These are phyloP conservation scores for Lonicera japonica DNA, from an alignment of 129 eudicot species.

Conservation along the genomic window DNA sequence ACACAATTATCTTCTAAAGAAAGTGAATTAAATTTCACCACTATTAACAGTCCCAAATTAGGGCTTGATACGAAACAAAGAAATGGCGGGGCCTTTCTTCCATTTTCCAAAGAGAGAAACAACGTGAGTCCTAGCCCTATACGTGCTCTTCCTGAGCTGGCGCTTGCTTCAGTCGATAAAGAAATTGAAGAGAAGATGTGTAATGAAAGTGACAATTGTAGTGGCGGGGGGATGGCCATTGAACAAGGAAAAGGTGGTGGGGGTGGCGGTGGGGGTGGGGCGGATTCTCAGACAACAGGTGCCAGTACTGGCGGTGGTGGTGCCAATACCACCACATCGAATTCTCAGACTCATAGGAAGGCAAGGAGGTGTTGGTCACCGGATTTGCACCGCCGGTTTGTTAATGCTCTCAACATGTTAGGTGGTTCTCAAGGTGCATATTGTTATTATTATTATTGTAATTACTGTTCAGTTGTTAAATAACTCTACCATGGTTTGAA, in stretches of 20 bases:
- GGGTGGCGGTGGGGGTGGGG: background rate
- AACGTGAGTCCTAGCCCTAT: constrained; percentile 20
- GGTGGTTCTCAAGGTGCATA: constrained; percentile 97
- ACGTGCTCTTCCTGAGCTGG: constrained; percentile 50
- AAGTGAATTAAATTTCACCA: constrained; percentile 23
- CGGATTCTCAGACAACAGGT: constrained; percentile 39
- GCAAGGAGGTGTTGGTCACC: constrained; percentile 98
- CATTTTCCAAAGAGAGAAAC: constrained; percentile 47
- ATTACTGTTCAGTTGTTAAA: no score
- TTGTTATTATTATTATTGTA: background rate
- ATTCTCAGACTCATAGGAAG: constrained; percentile 70
- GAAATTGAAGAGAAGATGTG: constrained; percentile 46
- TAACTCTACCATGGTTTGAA: no score
- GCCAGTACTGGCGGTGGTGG: background rate
- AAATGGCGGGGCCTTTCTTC: constrained; percentile 66
- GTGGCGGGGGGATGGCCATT: constrained; percentile 25
- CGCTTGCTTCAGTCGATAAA: constrained; percentile 56
- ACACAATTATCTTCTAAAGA: constrained; percentile 21
- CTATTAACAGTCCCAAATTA: constrained; percentile 22
- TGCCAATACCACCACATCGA: constrained; percentile 20
- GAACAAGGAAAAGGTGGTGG: constrained; percentile 14
- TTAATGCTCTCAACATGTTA: constrained; percentile 91
- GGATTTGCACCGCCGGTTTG: constrained; percentile 92
- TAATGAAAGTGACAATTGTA: constrained; percentile 20
- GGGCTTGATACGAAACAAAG: constrained; percentile 44